Evolutionary conservation across 495 filamentous ascomycete genomes (phyloP).

Genomic region (Jackrogersella minutella): DNA sequence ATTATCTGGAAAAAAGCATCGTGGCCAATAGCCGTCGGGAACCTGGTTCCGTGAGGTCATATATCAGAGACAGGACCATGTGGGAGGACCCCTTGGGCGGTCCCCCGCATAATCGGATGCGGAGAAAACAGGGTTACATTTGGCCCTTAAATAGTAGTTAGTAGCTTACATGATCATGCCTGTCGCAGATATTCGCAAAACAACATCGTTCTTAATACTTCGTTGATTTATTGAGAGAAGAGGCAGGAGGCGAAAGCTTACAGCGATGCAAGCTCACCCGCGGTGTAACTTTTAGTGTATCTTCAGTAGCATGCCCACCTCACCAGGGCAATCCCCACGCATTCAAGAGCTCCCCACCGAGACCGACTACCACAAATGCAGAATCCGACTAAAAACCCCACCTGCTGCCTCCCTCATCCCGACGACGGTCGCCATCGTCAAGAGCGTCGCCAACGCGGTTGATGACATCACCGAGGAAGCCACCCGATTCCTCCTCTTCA

Average conservation of each 20-base stretch:
- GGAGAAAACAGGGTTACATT: neutral
- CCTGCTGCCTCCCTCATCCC: slow-evolving; percentile 30
- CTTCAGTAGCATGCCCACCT: slow-evolving; percentile 19
- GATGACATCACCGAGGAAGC: slow-evolving; percentile 40
- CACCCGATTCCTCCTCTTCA: slow-evolving; percentile 26
- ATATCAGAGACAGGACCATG: neutral
- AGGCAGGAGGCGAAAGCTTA: slow-evolving; percentile 1
- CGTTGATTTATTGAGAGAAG: slow-evolving; percentile 11
- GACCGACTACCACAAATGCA: neutral
- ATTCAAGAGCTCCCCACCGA: slow-evolving; percentile 7
- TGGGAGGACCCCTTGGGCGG: slow-evolving; percentile 14
- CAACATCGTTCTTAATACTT: slow-evolving; percentile 3
- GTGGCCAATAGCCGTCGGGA: slow-evolving; percentile 38
- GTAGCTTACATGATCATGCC: slow-evolving; percentile 4
- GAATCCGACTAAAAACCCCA: slow-evolving; percentile 26
- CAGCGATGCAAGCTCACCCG: slow-evolving; percentile 5
- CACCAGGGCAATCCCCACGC: neutral
- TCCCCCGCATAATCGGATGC: slow-evolving; percentile 2
- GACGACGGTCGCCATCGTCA: slow-evolving; percentile 38
- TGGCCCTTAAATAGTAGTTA: neutral
- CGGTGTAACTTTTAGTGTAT: slow-evolving; percentile 31
- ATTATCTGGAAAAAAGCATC: slow-evolving; percentile 40
- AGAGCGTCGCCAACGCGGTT: slow-evolving; percentile 40
- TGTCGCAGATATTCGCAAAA: neutral
- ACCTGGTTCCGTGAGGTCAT: slow-evolving; percentile 38